Conservation (phyloP, 352 stramenopile species). For the Pythium sukuiense region DNA sequence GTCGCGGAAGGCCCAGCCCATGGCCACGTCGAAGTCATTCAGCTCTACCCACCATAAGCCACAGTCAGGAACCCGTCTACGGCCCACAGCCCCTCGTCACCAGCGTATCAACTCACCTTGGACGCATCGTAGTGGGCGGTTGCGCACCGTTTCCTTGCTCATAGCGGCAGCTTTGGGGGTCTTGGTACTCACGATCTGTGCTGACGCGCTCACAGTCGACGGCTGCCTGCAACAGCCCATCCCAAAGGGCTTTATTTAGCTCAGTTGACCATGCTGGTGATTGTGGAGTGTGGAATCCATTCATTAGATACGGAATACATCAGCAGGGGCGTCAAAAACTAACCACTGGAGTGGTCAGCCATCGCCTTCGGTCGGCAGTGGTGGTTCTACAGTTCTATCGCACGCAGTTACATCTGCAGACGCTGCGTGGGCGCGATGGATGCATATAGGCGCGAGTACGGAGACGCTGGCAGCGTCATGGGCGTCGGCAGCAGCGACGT, state of each 20-base stretch:
- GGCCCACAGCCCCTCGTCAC: not conserved
- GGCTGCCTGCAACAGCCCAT: not conserved
- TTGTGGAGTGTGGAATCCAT: constrained; percentile 1
- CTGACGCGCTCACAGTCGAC: not conserved
- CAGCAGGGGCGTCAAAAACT: constrained; percentile 3
- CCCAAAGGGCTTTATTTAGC: not conserved
- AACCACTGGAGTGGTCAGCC: not conserved
- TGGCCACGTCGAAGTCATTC: constrained; percentile 50
- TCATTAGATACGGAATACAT: not conserved
- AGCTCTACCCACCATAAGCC: constrained; percentile 35
- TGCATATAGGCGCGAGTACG: constrained; percentile 67
- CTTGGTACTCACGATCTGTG: not conserved
- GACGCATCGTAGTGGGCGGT: constrained; percentile 27
- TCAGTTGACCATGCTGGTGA: not conserved
- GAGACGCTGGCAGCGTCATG: constrained; percentile 53
- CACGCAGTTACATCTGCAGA: not conserved
- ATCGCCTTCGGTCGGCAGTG: not conserved
- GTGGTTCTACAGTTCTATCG: not conserved
- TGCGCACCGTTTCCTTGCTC: constrained; percentile 21
- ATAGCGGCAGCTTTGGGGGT: not conserved
- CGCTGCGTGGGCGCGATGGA: constrained; percentile 15
- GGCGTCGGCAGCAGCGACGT: constrained; percentile 75
- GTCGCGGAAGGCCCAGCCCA: constrained; percentile 62
- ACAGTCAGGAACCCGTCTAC: not conserved
- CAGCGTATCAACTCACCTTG: constrained; percentile 19